Conservation (phyloP, 2,329 filamentous ascomycete species). For the Cladosporium sp. region DNA sequence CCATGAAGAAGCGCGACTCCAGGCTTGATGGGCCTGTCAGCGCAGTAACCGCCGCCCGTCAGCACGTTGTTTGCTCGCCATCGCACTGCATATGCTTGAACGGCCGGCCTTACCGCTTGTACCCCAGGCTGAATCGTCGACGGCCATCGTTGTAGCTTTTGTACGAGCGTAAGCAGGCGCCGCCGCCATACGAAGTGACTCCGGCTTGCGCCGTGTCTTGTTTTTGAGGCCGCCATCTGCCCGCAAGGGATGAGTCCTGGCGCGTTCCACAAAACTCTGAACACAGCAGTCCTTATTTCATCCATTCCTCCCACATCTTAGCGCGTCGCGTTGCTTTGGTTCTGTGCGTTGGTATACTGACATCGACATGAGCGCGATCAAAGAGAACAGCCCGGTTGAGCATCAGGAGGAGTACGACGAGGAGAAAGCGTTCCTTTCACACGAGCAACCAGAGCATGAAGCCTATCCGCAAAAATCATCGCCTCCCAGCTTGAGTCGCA, state of each 20-base stretch:
- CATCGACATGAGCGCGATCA: background rate
- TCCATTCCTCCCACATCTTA: no score
- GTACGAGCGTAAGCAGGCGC: constrained; percentile 14
- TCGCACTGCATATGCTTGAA: background rate
- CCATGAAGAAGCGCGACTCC: constrained; percentile 39
- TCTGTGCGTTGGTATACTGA: no score
- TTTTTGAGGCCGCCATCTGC: background rate
- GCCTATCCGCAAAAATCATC: constrained; percentile 3
- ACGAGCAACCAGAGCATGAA: background rate
- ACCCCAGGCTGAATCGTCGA: constrained; percentile 14
- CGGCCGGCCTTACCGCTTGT: constrained; percentile 13
- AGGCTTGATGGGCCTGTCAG: constrained; percentile 30
- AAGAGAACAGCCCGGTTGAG: background rate
- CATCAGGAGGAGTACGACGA: background rate
- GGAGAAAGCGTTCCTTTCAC: constrained; percentile 1
- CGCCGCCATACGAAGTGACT: constrained; percentile 13
- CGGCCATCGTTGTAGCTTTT: constrained; percentile 13
- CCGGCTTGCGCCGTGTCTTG: constrained; percentile 11
- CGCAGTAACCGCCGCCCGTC: background rate
- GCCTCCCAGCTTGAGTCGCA: constrained; percentile 2
- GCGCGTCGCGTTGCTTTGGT: no score
- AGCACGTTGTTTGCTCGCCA: background rate
- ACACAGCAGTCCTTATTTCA: no score
- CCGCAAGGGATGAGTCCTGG: constrained; percentile 7
- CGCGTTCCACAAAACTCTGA: background rate